Conservation (phyloP, 441 rosid genomes). For the Populus hybrid region DNA sequence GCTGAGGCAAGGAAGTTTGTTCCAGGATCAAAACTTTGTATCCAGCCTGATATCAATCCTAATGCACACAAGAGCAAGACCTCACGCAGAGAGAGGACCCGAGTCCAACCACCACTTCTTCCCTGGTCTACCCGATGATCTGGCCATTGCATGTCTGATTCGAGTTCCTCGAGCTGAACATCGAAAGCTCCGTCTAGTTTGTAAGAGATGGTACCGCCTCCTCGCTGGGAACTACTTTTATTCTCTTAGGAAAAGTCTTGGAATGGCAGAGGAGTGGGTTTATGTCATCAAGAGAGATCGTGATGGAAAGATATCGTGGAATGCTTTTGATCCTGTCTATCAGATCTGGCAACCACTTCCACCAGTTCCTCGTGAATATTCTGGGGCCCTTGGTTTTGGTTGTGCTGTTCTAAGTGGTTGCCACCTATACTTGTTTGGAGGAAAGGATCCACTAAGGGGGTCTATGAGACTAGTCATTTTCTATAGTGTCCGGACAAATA, state of each 20-base stretch:
- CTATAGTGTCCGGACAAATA: constrained; percentile 85
- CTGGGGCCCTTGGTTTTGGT: constrained; percentile 90
- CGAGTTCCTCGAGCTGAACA: constrained; percentile 91
- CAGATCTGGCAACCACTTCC: constrained; percentile 96
- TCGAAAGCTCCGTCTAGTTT: constrained; percentile 70
- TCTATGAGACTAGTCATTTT: constrained; percentile 82
- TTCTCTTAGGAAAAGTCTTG: constrained; percentile 66
- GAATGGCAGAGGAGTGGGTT: constrained; percentile 90
- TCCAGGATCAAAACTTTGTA: constrained; percentile 86
- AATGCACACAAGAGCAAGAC: constrained; percentile 77
- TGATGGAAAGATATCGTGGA: constrained; percentile 88
- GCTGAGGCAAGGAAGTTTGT: constrained; percentile 89
- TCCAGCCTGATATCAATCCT: constrained; percentile 89
- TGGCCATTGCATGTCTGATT: constrained; percentile 81
- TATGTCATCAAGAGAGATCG: constrained; percentile 88
- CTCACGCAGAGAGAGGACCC: constrained; percentile 62
- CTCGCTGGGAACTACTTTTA: constrained; percentile 68
- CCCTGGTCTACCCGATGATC: constrained; percentile 96
- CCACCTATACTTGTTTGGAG: constrained; percentile 85
- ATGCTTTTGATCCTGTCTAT: constrained; percentile 71
- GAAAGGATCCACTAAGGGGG: constrained; percentile 80
- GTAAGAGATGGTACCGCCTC: constrained; percentile 81
- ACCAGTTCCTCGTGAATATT: constrained; percentile 81
- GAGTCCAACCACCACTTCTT: constrained; percentile 73
- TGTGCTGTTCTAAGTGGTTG: constrained; percentile 90